Evolutionary conservation across 1,284 basidiomycete genomes (phyloP).

Genomic region (Sporisorium iseilematis-ciliati): DNA sequence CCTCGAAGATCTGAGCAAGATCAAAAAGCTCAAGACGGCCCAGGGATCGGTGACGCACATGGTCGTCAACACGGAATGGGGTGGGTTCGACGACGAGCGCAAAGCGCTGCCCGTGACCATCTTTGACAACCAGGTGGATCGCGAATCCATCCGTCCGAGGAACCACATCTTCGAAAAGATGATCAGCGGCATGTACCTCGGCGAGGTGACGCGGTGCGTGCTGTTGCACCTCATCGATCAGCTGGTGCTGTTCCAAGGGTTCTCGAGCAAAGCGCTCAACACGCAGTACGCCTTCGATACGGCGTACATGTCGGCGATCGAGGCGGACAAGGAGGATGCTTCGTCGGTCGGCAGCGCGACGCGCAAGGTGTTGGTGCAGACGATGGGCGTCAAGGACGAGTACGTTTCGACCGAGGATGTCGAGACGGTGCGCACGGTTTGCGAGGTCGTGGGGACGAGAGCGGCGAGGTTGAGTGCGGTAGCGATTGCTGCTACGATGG

Average conservation of each 20-base stretch:
- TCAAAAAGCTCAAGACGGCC: conserved; percentile 76
- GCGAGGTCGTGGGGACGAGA: conserved; percentile 81
- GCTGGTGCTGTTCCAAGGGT: conserved; percentile 80
- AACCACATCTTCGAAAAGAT: conserved; percentile 98
- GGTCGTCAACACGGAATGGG: conserved; percentile 96
- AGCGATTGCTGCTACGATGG: conserved; percentile 85
- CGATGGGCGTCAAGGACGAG: conserved; percentile 75
- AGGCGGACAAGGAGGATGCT: conserved; percentile 71
- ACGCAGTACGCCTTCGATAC: conserved; percentile 94
- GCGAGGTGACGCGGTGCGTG: conserved; percentile 89
- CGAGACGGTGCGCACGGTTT: conserved; percentile 84
- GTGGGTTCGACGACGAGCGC: conserved; percentile 73
- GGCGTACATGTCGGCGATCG: conserved; percentile 88
- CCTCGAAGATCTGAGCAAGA: conserved; percentile 85
- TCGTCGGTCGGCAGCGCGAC: conserved; percentile 63
- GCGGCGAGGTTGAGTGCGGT: conserved; percentile 86
- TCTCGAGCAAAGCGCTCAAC: conserved; percentile 80
- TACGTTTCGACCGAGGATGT: conserved; percentile 72
- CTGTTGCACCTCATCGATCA: conserved; percentile 87
- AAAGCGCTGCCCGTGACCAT: conserved; percentile 87
- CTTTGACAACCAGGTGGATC: conserved; percentile 93
- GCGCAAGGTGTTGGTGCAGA: conserved; percentile 75
- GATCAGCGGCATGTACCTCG: conserved; percentile 98
- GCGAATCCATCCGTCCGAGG: conserved; percentile 91
- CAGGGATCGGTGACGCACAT: conserved; percentile 73